These are phyloP conservation scores for Phanerochaete sordida DNA, from an alignment of 768 basidiomycete genomes.

Conservation along the genomic window DNA sequence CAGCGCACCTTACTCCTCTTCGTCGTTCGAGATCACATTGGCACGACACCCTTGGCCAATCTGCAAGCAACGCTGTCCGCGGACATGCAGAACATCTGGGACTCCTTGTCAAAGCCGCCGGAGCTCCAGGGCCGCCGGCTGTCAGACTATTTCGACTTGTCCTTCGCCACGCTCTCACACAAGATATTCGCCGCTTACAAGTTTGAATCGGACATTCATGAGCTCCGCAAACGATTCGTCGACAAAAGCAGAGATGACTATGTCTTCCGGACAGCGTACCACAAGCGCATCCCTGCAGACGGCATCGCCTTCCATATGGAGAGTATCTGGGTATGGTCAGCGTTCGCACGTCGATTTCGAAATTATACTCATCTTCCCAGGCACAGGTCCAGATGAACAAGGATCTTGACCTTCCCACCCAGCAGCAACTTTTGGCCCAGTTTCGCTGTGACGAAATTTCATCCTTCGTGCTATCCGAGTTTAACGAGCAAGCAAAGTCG, in stretches of 20 bases:
- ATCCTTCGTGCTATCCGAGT: conserved; percentile 70
- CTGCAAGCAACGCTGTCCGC: conserved; percentile 82
- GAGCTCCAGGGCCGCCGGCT: conserved; percentile 75
- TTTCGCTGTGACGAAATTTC: conserved; percentile 99
- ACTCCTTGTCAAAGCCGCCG: conserved; percentile 81
- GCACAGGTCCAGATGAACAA: conserved; percentile 98
- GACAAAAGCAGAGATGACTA: conserved; percentile 65
- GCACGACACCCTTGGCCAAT: conserved; percentile 86
- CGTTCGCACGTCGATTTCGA: neutral
- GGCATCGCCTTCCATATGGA: conserved; percentile 98
- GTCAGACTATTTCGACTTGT: conserved; percentile 93
- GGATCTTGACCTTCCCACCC: conserved; percentile 95
- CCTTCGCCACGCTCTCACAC: conserved; percentile 91
- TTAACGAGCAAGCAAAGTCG: conserved; percentile 78
- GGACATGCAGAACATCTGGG: conserved; percentile 92
- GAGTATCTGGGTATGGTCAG: conserved; percentile 82
- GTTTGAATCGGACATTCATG: conserved; percentile 76
- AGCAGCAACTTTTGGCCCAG: conserved; percentile 95
- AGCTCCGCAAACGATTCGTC: conserved; percentile 73
- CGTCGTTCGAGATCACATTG: conserved; percentile 97
- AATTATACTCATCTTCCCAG: conserved; percentile 34
- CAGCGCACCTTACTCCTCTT: conserved; percentile 96
- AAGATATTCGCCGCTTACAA: conserved; percentile 89
- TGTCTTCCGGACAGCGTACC: conserved; percentile 89
- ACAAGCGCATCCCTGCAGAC: conserved; percentile 97